These are phyloP conservation scores for Scolecobasidium constrictum DNA, from an alignment of 2,329 filamentous ascomycete species.

Conservation along the genomic window DNA sequence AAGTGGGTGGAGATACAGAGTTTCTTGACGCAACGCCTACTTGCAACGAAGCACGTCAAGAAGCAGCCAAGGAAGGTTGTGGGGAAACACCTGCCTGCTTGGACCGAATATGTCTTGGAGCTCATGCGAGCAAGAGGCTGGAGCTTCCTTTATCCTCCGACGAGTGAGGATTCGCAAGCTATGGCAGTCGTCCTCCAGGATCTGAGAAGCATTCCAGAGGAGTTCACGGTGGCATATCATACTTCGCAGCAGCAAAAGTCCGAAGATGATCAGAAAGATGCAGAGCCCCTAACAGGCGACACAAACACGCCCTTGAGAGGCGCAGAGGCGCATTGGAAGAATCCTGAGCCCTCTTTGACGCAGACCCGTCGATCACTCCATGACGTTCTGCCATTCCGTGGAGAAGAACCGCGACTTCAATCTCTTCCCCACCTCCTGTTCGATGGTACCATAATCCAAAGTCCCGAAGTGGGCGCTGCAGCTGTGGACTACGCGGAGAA, in stretches of 20 bases:
- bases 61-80: slow-evolving; percentile 52
- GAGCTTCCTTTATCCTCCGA: slow-evolving; percentile 66
- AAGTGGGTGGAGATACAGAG: slow-evolving; percentile 81
- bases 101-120: slow-evolving; percentile 68
- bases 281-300: neutral
- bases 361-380: slow-evolving; percentile 30
- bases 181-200: slow-evolving; percentile 72
- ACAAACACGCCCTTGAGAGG: neutral
- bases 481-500: slow-evolving; percentile 42
- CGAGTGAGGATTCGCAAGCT: slow-evolving; percentile 33
- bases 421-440: slow-evolving; percentile 52
- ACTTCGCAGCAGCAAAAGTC: slow-evolving; percentile 20
- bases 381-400: slow-evolving; percentile 36
- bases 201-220: slow-evolving; percentile 62
- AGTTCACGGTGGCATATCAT: slow-evolving; percentile 31
- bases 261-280: slow-evolving; percentile 23
- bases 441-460: slow-evolving; percentile 42
- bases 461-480: slow-evolving; percentile 30
- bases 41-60: slow-evolving; percentile 17
- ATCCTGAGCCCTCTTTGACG: neutral
- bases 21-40: slow-evolving; percentile 57
- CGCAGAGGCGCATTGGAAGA: neutral
- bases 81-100: slow-evolving; percentile 60
- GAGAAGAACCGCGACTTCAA: slow-evolving; percentile 35
- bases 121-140: slow-evolving; percentile 69